Percentiles rank a stretch among this genome's conserved stretches.
Evolutionary conservation across 1,284 basidiomycete species (phyloP).

Genomic region (Microbotryum scabiosae): DNA sequence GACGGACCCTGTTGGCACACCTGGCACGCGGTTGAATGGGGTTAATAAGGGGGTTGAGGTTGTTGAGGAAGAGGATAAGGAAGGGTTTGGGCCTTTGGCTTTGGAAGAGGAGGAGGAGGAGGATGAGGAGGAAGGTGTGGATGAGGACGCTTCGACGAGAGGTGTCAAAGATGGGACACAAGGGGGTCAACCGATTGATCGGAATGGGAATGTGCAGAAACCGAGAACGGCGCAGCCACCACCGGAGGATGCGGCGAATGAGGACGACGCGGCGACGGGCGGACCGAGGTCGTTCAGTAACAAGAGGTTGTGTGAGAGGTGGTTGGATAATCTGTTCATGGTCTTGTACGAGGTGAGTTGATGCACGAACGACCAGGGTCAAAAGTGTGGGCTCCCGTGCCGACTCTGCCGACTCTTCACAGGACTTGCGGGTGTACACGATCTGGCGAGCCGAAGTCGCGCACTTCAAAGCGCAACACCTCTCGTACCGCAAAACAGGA

Average conservation of each 20-base stretch:
- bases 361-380: too few relatives aligned
- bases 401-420: not conserved
- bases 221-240: constrained; percentile 36
- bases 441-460: constrained; percentile 99
- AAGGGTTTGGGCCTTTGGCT: constrained; percentile 50
- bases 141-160: constrained; percentile 66
- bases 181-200: constrained; percentile 5
- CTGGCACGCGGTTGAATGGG: constrained; percentile 58
- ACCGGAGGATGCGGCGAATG: constrained; percentile 22
- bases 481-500: constrained; percentile 92
- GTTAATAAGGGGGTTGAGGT: constrained; percentile 40
- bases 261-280: constrained; percentile 22
- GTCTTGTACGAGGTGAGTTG: constrained; percentile 79
- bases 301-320: constrained; percentile 92
- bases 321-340: constrained; percentile 98
- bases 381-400: not conserved
- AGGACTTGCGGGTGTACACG: constrained; percentile 97
- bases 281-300: constrained; percentile 75
- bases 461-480: constrained; percentile 94
- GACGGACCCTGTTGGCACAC: constrained; percentile 14
- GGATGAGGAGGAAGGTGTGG: constrained; percentile 46
- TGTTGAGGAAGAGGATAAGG: constrained; percentile 24
- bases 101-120: constrained; percentile 42
- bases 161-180: constrained; percentile 39
- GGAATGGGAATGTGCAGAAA: constrained; percentile 39